Evolutionary conservation across 768 basidiomycete species (phyloP).

Genomic region (Termitomyces sp.): DNA sequence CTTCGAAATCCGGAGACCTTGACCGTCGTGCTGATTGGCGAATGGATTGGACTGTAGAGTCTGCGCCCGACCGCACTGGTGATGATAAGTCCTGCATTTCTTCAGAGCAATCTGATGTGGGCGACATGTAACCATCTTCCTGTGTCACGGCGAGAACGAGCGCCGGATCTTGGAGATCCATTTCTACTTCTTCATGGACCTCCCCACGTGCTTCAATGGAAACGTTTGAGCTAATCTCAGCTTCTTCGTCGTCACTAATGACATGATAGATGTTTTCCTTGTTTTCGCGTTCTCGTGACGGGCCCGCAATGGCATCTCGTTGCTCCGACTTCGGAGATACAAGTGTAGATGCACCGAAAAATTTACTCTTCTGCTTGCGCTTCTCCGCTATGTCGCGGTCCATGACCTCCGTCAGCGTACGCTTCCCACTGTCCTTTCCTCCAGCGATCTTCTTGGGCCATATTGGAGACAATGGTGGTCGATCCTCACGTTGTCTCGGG

Average conservation of each 20-base stretch:
- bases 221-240: constrained; percentile 19
- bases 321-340: background rate
- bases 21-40: constrained; percentile 4
- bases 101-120: constrained; percentile 49
- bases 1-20: constrained; percentile 44
- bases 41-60: constrained; percentile 12
- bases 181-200: constrained; percentile 34
- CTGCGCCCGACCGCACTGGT: constrained; percentile 36
- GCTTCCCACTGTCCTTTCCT: constrained; percentile 72
- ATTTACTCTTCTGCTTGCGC: constrained; percentile 37
- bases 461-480: constrained; percentile 12
- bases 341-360: constrained; percentile 24
- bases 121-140: constrained; percentile 85
- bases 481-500: constrained; percentile 14
- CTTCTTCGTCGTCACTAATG: constrained; percentile 25
- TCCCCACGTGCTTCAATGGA: constrained; percentile 36
- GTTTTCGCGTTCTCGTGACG: constrained; percentile 30
- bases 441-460: constrained; percentile 21
- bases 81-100: constrained; percentile 69
- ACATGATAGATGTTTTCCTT: constrained; percentile 42
- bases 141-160: constrained; percentile 51
- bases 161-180: constrained; percentile 38
- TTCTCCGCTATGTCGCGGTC: constrained; percentile 59
- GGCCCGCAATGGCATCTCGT: constrained; percentile 23
- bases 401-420: constrained; percentile 68